Evolutionary conservation across 345 rosid species (phyloP).

Genomic region (Barbarea vulgaris): DNA sequence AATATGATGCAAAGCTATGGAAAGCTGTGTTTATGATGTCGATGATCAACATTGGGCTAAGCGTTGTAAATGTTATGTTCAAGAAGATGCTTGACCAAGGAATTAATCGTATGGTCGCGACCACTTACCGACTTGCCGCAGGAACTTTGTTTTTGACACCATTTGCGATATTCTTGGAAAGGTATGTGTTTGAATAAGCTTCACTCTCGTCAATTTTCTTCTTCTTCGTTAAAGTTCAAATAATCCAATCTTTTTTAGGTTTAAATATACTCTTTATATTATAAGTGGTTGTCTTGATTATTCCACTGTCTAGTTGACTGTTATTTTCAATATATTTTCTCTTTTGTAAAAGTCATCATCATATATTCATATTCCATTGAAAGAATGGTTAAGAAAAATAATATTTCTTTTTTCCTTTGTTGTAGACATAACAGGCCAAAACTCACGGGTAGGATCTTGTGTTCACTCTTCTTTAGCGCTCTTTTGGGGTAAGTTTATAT

Average conservation of each 20-base stretch:
- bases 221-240: not conserved
- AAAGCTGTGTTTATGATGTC: conserved; percentile 60
- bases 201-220: not conserved
- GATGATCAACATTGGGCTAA: conserved; percentile 54
- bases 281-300: conserved; percentile 13
- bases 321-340: conserved; percentile 12
- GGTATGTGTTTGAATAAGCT: conserved; percentile 45
- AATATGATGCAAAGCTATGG: conserved; percentile 45
- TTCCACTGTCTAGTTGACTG: conserved; percentile 1
- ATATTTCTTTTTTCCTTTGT: not conserved
- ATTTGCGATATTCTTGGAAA: conserved; percentile 63
- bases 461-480: conserved; percentile 53
- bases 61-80: conserved; percentile 61
- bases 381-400: not conserved
- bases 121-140: conserved; percentile 63
- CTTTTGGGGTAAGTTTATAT: conserved; percentile 47
- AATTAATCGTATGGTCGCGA: conserved; percentile 60
- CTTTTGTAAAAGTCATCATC: too few relatives aligned
- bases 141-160: conserved; percentile 70
- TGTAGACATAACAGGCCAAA: conserved; percentile 51
- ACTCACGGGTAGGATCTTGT: conserved; percentile 45
- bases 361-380: conserved; percentile 13
- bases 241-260: not conserved
- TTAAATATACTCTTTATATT: not conserved
- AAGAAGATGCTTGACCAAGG: conserved; percentile 68